A percentile compares a stretch with the other conserved stretches of the same genome.
These are phyloP conservation scores for Bruguiera gymnorhiza DNA, from an alignment of 345 rosid genomes.

Conservation along the genomic window DNA sequence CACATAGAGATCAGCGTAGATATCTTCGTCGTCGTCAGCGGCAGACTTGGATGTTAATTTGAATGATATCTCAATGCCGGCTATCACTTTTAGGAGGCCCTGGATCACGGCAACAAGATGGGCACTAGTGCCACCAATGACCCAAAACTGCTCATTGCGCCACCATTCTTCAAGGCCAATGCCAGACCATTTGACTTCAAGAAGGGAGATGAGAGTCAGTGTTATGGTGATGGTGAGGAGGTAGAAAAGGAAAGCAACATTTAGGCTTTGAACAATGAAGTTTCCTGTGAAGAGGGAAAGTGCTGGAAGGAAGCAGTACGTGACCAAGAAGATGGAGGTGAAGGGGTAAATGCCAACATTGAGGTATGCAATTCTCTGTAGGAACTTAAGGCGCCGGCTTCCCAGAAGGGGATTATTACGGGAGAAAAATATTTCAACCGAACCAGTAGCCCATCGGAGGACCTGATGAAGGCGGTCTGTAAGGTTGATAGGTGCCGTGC, in stretches of 20 bases:
- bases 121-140: slow-evolving; percentile 89
- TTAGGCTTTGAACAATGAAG: slow-evolving; percentile 65
- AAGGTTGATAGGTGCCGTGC: slow-evolving; percentile 87
- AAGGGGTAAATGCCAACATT: slow-evolving; percentile 88
- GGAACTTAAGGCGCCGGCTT: slow-evolving; percentile 68
- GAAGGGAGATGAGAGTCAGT: slow-evolving; percentile 60
- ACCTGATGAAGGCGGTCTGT: slow-evolving; percentile 94
- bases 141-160: slow-evolving; percentile 96
- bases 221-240: slow-evolving; percentile 65
- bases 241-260: slow-evolving; percentile 58
- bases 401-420: slow-evolving; percentile 70
- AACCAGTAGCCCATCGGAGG: slow-evolving; percentile 94
- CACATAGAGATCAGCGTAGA: slow-evolving; percentile 68
- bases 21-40: slow-evolving; percentile 71
- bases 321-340: slow-evolving; percentile 70
- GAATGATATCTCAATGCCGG: slow-evolving; percentile 85
- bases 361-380: slow-evolving; percentile 78
- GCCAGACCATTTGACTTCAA: slow-evolving; percentile 91
- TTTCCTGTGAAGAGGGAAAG: slow-evolving; percentile 72
- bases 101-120: slow-evolving; percentile 81
- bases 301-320: slow-evolving; percentile 87
- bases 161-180: slow-evolving; percentile 81
- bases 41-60: slow-evolving; percentile 64
- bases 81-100: slow-evolving; percentile 76
- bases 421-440: slow-evolving; percentile 88